phyloP scores from a whole-genome alignment of 331 rosid genomes.

The Phaseolus coccineus region DNA sequence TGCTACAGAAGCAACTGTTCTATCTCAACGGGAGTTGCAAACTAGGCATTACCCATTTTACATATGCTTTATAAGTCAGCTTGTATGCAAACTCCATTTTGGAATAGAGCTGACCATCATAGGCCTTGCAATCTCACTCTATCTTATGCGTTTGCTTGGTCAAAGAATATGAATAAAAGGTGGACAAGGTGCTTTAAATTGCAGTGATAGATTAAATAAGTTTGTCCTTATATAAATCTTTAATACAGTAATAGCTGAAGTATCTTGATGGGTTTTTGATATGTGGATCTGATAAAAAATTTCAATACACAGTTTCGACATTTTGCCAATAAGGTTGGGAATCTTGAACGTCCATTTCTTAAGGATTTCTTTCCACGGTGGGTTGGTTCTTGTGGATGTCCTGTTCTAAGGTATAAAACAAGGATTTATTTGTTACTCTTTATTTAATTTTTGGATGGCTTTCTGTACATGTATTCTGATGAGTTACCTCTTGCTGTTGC shows the following conservation, averaged over 20 bases:
- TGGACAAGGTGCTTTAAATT: neutral
- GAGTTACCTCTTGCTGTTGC: conserved; percentile 34
- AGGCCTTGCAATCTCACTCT: neutral
- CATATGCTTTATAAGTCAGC: too few species aligned
- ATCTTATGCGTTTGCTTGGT: neutral
- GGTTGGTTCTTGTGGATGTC: conserved; percentile 96
- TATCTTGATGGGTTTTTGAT: neutral
- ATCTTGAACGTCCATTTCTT: conserved; percentile 98
- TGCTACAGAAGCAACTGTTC: neutral
- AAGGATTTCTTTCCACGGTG: conserved; percentile 98
- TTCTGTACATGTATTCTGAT: conserved; percentile 46
- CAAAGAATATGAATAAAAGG: neutral
- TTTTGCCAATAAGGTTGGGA: conserved; percentile 95
- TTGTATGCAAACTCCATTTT: too few species aligned
- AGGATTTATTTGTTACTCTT: conserved; percentile 37
- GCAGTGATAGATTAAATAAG: neutral
- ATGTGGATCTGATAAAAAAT: conserved; percentile 18
- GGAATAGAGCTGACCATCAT: neutral
- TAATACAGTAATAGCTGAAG: neutral
- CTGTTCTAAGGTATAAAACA: conserved; percentile 73
- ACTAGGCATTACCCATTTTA: neutral
- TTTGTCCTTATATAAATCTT: conserved; percentile 7
- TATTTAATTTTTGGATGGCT: conserved; percentile 34
- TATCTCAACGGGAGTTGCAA: neutral
- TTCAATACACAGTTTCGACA: conserved; percentile 85